Base-by-base conservation (phyloP, 2,329 filamentous ascomycete species). In the Clonostachys chloroleuca region DNA sequence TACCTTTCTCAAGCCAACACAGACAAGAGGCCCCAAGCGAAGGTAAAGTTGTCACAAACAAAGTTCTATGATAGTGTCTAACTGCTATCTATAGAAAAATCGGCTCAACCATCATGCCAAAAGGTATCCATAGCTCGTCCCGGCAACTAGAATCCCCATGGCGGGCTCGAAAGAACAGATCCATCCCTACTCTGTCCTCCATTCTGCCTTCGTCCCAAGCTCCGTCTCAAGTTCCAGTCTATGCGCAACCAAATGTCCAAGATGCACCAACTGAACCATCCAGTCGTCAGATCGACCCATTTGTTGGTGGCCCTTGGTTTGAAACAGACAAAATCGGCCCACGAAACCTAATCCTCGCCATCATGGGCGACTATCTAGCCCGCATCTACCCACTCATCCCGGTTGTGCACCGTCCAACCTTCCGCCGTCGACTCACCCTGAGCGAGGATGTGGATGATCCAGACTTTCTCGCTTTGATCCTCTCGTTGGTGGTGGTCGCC, bases 321-420 rank as follows among this genome's bases (percentile, higher is more conserved):
- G 55, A 52, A 4, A 60, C 58, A 7, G 58, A 60, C 7, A 57
- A 60, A 42, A 47, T 60, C 5, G 59, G 58, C 34, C 56, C 58
- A 3, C 52, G 58, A 6, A 39, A 43, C 5, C 46, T 59, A 8
- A 46, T 61, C 35, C 47, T 52, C 34, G 46, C 46, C 17, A 51
- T 61, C 40, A 51, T 61, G 44, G 47, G 50, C 7, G 56, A 57
- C 44, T 60, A 58, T 42, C 49, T 58, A 7, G 56, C 59, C 33
- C 53, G 57, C 9, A 43, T 60, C 49, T 58, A 60, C 45, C 55
- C 57, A 0, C 48, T 60, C 6, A 49, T 59, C 3, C 58, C 58
- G 6, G 52, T 60, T 40, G 52, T 60, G 5, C 57, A 60, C 39
- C 47, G 50, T 1, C 59, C 58, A 2, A 57, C 43, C 3, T 59